These are phyloP conservation scores for Sporothrix brunneoviolacea DNA, from an alignment of 2,329 filamentous ascomycete genomes.

Conservation along the genomic window DNA sequence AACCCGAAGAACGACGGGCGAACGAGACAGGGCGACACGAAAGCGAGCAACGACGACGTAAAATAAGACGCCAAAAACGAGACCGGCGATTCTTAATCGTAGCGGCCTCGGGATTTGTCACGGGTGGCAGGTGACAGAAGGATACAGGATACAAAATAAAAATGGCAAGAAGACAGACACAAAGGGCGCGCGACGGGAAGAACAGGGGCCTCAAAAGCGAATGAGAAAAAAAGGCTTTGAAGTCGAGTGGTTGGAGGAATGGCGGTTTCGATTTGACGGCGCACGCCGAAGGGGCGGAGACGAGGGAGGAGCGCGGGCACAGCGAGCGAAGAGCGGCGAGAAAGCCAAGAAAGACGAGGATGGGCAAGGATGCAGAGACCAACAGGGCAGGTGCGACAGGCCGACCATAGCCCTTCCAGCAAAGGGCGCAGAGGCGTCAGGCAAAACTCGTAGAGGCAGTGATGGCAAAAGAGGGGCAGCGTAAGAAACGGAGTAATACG, in stretches of 20 bases:
- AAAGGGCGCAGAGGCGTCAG: no score
- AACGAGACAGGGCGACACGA: neutral
- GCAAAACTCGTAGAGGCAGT: no score
- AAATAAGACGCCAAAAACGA: neutral
- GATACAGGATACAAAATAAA: neutral
- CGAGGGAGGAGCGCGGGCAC: neutral
- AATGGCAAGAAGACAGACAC: neutral
- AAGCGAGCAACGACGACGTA: neutral
- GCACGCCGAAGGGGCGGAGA: neutral
- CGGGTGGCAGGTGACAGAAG: neutral
- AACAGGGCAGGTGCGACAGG: no score
- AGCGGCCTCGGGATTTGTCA: neutral
- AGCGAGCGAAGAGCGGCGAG: neutral
- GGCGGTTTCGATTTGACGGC: neutral
- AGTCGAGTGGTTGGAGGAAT: no score
- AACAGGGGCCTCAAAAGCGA: neutral
- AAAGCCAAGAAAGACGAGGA: neutral
- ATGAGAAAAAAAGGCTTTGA: no score
- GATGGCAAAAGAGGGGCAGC: no score
- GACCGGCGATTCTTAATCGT: neutral
- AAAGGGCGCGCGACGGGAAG: neutral
- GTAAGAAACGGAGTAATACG: no score
- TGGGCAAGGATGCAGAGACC: no score
- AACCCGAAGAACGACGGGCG: neutral
- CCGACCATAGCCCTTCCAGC: no score